Percentiles rank a stretch among this genome's conserved stretches.
Evolutionary conservation across 768 basidiomycete genomes (phyloP).

Genomic region (Galerina sulciceps): DNA sequence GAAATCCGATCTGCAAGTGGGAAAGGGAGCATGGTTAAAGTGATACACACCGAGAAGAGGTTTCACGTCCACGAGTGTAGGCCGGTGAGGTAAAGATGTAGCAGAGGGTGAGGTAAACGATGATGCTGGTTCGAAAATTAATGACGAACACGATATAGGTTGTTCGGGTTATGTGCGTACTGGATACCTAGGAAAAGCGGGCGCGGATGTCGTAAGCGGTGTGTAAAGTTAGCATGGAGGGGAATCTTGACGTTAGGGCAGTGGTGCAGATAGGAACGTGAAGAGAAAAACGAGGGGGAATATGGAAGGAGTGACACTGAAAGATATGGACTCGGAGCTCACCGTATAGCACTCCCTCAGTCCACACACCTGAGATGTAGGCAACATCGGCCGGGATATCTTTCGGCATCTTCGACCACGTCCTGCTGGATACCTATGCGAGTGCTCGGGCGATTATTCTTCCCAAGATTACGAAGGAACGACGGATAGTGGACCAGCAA

Average conservation of each 20-base stretch:
- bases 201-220: too few relatives aligned
- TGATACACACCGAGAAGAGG: constrained; percentile 17
- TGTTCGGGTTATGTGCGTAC: constrained; percentile 9
- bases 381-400: constrained; percentile 33
- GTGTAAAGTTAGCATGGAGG: too few relatives aligned
- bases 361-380: constrained; percentile 35
- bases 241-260: too few relatives aligned
- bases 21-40: background rate
- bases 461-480: background rate
- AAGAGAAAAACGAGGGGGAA: background rate
- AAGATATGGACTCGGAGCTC: background rate
- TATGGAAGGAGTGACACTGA: background rate
- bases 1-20: background rate
- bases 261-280: too few relatives aligned
- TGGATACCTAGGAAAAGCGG: constrained; percentile 23
- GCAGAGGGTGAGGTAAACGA: constrained; percentile 28
- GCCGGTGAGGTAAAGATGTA: constrained; percentile 22
- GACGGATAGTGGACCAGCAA: background rate
- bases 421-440: background rate
- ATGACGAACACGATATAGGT: background rate
- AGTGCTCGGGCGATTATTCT: background rate
- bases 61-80: constrained; percentile 23
- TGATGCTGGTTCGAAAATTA: constrained; percentile 16
- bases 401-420: constrained; percentile 19
- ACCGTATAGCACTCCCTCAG: constrained; percentile 33